These are phyloP conservation scores for Erythrophleum fordii DNA, from an alignment of 306 rosid genomes.

Conservation along the genomic window DNA sequence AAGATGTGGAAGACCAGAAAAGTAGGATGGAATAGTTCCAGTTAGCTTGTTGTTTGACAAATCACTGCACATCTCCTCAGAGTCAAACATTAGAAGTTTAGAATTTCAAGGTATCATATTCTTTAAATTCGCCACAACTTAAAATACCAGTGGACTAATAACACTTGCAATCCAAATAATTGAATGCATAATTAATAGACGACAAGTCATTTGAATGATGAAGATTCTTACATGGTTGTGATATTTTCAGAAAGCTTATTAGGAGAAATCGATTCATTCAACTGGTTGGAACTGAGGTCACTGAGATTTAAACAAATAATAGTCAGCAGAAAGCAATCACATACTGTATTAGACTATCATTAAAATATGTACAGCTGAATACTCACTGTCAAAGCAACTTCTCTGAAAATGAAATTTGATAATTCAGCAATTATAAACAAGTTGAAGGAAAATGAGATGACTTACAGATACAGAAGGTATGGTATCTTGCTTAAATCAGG, in stretches of 20 bases:
- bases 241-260: slow-evolving; percentile 60
- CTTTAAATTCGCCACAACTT: neutral
- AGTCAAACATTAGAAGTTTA: slow-evolving; percentile 9
- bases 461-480: slow-evolving; percentile 71
- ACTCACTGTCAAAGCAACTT: slow-evolving; percentile 18
- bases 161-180: slow-evolving; percentile 27
- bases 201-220: slow-evolving; percentile 31
- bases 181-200: slow-evolving; percentile 14
- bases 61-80: slow-evolving; percentile 52
- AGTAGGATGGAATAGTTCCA: slow-evolving; percentile 70
- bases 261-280: slow-evolving; percentile 73
- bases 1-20: slow-evolving; percentile 64
- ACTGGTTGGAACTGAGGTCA: slow-evolving; percentile 80
- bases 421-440: neutral
- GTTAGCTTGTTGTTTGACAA: slow-evolving; percentile 77
- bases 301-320: slow-evolving; percentile 55
- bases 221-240: slow-evolving; percentile 84
- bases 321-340: slow-evolving; percentile 35
- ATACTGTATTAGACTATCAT: slow-evolving; percentile 20
- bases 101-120: slow-evolving; percentile 7
- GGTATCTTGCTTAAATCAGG: slow-evolving; percentile 80
- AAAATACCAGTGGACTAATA: neutral
- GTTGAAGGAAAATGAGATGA: slow-evolving; percentile 14
- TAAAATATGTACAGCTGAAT: slow-evolving; percentile 7
- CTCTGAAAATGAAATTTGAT: slow-evolving; percentile 12